A percentile compares a stretch with the other conserved stretches of the same genome.
phyloP scores from a whole-genome alignment of 306 rosid genomes.

The Prunus fruticosa region DNA sequence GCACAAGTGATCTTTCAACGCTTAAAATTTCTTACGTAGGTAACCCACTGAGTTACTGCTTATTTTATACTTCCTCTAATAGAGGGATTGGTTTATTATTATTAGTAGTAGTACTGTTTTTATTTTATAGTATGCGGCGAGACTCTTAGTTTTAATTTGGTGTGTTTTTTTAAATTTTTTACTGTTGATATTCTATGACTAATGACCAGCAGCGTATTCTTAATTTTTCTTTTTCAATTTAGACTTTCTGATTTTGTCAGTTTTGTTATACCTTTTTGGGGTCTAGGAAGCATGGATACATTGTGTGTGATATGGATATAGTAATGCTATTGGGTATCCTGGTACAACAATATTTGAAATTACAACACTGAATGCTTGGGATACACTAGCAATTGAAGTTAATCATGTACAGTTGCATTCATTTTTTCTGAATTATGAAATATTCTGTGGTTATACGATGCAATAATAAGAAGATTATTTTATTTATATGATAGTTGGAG shows the following conservation, averaged over 20 bases:
- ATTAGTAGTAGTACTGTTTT: background rate
- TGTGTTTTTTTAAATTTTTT: background rate
- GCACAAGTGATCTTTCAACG: background rate
- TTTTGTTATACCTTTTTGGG: background rate
- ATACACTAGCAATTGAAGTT: background rate
- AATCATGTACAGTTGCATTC: background rate
- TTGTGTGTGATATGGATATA: background rate
- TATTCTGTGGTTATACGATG: background rate
- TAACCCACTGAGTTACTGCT: background rate
- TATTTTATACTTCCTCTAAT: background rate
- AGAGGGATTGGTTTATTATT: background rate
- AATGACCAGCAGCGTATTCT: background rate
- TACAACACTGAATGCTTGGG: background rate
- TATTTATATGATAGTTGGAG: background rate
- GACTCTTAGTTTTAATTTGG: background rate
- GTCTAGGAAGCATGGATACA: background rate
- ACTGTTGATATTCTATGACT: background rate
- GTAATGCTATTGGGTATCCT: background rate
- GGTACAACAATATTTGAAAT: background rate
- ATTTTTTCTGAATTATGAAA: background rate
- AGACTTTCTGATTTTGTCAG: background rate
- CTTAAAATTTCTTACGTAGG: background rate
- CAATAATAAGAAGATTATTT: background rate
- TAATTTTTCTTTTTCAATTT: background rate
- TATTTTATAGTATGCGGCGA: background rate